Percentiles rank a stretch among this genome's conserved stretches.
Evolutionary conservation across 2,329 filamentous ascomycete genomes (phyloP).

Genomic region (Aspergillus terreus): DNA sequence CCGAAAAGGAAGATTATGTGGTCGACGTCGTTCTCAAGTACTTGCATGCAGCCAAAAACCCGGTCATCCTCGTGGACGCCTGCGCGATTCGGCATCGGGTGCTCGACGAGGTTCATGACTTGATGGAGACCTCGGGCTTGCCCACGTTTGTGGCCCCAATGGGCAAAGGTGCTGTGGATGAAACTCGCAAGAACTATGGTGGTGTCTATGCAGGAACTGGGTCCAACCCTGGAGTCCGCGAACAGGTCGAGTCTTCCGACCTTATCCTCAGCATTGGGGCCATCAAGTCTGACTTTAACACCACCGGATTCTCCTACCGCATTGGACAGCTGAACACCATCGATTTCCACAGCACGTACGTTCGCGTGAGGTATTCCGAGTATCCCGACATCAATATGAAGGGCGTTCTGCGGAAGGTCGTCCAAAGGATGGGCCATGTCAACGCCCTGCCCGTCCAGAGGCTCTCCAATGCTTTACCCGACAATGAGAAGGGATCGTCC

Average conservation of each 20-base stretch:
- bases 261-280: conserved; percentile 42
- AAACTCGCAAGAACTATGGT: conserved; percentile 70
- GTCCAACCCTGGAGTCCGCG: conserved; percentile 53
- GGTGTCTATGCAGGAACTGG: conserved; percentile 83
- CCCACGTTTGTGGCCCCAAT: conserved; percentile 87
- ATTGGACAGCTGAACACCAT: conserved; percentile 76
- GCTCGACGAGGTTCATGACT: conserved; percentile 65
- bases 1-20: conserved; percentile 74
- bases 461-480: conserved; percentile 53
- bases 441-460: conserved; percentile 51
- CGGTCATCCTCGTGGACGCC: conserved; percentile 77
- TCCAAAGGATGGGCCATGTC: conserved; percentile 56
- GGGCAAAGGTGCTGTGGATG: conserved; percentile 81
- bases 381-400: conserved; percentile 78
- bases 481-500: conserved; percentile 27
- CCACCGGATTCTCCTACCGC: conserved; percentile 75
- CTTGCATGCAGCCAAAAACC: conserved; percentile 68
- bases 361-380: conserved; percentile 72
- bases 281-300: conserved; percentile 46
- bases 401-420: conserved; percentile 70
- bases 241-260: conserved; percentile 39
- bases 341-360: conserved; percentile 74
- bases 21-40: conserved; percentile 73
- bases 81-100: conserved; percentile 76
- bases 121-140: conserved; percentile 69